Evolutionary conservation across 257 asterid genomes (phyloP).

Genomic region (Oldenlandia corymbosa): DNA sequence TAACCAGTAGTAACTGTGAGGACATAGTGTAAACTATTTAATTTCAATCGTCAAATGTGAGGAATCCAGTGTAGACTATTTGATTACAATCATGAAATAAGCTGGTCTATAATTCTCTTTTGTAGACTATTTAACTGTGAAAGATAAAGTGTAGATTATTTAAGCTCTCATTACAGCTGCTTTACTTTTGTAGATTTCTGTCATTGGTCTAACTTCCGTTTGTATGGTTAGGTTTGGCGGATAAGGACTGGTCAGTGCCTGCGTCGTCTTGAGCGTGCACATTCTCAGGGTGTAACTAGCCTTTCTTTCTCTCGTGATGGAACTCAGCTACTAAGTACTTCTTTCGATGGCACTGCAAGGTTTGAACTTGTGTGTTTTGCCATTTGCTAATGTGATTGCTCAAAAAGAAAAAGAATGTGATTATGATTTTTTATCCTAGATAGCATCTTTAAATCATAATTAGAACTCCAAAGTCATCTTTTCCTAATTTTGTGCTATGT

Average conservation of each 20-base stretch:
- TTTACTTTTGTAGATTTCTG: neutral
- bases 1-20: neutral
- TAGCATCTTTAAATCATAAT: neutral
- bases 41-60: neutral
- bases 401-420: no score
- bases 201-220: neutral
- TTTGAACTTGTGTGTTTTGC: constrained; percentile 18
- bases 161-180: neutral
- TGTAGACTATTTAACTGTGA: no score
- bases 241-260: constrained; percentile 93
- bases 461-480: neutral
- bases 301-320: constrained; percentile 93
- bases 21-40: neutral
- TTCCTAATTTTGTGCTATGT: constrained; percentile 15
- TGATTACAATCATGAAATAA: neutral
- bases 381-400: neutral
- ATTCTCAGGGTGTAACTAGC: constrained; percentile 92
- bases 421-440: no score
- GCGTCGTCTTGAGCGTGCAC: constrained; percentile 97
- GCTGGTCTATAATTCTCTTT: neutral
- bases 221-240: constrained; percentile 72
- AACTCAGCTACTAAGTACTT: constrained; percentile 79
- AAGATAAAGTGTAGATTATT: no score
- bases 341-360: constrained; percentile 98
- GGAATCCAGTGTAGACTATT: neutral